Base-by-base conservation (phyloP, 768 basidiomycete species). In the Phlegmacium glaucopus region DNA sequence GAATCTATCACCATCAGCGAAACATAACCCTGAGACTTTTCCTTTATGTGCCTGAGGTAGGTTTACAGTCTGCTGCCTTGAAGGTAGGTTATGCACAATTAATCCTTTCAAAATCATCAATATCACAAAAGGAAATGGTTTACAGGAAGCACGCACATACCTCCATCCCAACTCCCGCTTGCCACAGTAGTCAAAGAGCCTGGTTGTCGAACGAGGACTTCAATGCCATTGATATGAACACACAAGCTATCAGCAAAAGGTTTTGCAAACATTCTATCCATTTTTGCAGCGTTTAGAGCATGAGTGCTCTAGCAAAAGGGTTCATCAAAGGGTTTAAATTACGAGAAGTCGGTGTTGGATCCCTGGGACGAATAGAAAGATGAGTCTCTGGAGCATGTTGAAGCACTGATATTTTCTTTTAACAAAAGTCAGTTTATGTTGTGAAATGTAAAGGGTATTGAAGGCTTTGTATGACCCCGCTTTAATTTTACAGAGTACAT, bases 261-360 rank as follows among this genome's bases (percentile, higher is more conserved):
- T 59, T 96, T 97, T n/a, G 96, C 85, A 61, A 98, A 97, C 71
- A 99, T 91, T 49, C 90, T 76, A 43, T 97, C 95, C 78, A 99
- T 90, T 71, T 99, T 99, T 11, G 87, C 88, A 2, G 96, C 96
- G 53, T 94, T 95, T 39, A 97, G 64, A 2, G 96, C 96, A 49
- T 96, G 83, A 15, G 83, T 94, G 29, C 88, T 16, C 88, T 85
- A 1, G 94, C 78, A 64, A 99, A 97, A 3, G 96, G 96, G 60
- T 99, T 96, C 68, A 92, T 83, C n/a, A 92, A 72, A 0, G 95
- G 94, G 62, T 97, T 85, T 37, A 98, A 79, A 67, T 99, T 99
- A 44, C 96, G 78, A 7, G 89, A 89, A 3, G 83, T 82, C 0
- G 94, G 95, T 0, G 88, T 89, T 11, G 90, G 87, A 58, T 94